phyloP scores from a whole-genome alignment of 192 early-diverging fungal species.

The Physocladia obscura region DNA sequence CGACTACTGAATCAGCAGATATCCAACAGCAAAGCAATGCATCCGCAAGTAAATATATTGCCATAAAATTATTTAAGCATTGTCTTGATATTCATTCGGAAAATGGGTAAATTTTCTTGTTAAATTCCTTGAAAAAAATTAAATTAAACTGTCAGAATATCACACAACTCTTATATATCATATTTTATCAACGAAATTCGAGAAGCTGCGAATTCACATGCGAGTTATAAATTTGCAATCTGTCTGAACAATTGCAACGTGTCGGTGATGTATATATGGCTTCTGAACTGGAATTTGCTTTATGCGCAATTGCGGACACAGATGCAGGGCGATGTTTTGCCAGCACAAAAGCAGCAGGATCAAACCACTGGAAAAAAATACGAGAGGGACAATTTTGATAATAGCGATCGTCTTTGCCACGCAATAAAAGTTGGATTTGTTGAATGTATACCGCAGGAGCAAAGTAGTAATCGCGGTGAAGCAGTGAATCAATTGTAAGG shows the following conservation, averaged over 20 bases:
- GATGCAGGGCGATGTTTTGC: no score
- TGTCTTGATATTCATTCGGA: not conserved
- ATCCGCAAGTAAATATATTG: conserved; percentile 20
- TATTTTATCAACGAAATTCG: conserved; percentile 38
- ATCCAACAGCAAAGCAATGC: not conserved
- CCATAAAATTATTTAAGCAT: conserved; percentile 27
- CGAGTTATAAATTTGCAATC: conserved; percentile 36
- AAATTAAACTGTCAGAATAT: not conserved
- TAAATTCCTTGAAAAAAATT: not conserved
- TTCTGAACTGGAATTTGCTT: conserved; percentile 33
- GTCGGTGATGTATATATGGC: conserved; percentile 36
- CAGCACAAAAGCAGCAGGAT: no score
- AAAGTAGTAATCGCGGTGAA: no score
- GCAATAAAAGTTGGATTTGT: no score
- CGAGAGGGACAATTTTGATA: no score
- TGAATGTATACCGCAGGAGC: no score
- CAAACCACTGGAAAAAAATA: no score
- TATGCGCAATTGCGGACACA: not conserved
- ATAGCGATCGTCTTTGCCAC: no score
- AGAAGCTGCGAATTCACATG: conserved; percentile 41
- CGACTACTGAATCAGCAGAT: not conserved
- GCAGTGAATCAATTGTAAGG: no score
- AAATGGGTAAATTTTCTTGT: not conserved
- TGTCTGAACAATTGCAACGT: not conserved
- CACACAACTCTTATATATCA: conserved; percentile 8